Conservation (phyloP, 495 filamentous ascomycete species). For the Arthonia radiata region DNA sequence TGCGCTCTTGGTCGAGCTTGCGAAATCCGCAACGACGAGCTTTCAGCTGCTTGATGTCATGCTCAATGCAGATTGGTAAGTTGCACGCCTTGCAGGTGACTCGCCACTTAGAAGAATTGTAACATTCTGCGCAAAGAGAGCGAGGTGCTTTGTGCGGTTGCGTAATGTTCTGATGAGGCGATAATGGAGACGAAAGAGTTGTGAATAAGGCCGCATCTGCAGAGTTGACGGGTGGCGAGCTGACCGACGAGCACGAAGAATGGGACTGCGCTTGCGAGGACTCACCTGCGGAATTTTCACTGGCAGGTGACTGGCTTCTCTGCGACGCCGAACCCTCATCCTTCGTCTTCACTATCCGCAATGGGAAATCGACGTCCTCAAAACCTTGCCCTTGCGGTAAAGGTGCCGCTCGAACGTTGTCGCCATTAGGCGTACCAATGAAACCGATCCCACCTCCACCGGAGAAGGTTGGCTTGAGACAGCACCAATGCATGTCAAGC, state of each 20-base stretch:
- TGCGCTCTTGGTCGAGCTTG: slow-evolving; percentile 25
- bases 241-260: no score
- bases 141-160: slow-evolving; percentile 31
- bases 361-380: slow-evolving; percentile 26
- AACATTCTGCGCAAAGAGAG: slow-evolving; percentile 34
- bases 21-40: slow-evolving; percentile 32
- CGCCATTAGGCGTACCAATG: slow-evolving; percentile 19
- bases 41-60: slow-evolving; percentile 34
- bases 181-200: no score
- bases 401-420: slow-evolving; percentile 30
- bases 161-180: no score
- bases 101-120: slow-evolving; percentile 31
- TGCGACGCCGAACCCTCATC: no score
- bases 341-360: no score
- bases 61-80: slow-evolving; percentile 32
- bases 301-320: slow-evolving; percentile 4
- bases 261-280: no score
- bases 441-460: slow-evolving; percentile 37
- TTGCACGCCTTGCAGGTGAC: slow-evolving; percentile 31
- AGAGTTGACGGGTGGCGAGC: no score
- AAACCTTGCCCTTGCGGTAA: slow-evolving; percentile 27
- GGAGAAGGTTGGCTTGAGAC: slow-evolving; percentile 35
- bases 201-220: no score
- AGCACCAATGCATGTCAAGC: slow-evolving; percentile 34
- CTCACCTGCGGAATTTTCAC: slow-evolving; percentile 6